Base-by-base conservation (phyloP, 106 monocot genomes). In the Narthecium ossifragum region DNA sequence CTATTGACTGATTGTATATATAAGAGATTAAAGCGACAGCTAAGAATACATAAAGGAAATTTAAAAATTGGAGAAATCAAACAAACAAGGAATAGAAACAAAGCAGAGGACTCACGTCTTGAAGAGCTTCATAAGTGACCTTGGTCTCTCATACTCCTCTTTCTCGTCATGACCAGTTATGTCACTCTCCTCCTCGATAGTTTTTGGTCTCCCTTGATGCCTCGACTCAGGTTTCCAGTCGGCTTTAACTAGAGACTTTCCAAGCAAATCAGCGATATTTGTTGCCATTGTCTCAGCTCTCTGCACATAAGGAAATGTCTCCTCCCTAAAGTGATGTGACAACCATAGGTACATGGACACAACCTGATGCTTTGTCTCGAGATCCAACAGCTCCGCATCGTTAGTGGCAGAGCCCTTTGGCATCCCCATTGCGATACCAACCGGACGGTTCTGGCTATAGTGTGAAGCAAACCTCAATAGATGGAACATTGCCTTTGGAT, bases 361-460 rank as follows among this genome's bases (percentile, higher is more conserved):
- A 7, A 98, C 91, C 63, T 98, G 98, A 61, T 98, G 98, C 70
- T 91, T 98, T 21, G 91, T 81, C 77, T 98, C 98, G 27, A 98
- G 78, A 69, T 98, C 98, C 64, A 98, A 76, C 10, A 98, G 73
- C 61, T 98, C 98, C 2, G 69, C 56, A 71, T 98, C 98, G 57
- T 88, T 91, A 30, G 48, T 66, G 0, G 98, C 98, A 61, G 98
- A 98, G 39, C 69, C 59, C 46, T 51, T 75, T 17, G 98, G 98
- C 70, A 98, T 60, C 29, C 98, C 98, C 75, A 98, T 62, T 1
- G 91, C 80, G 34, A 98, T 74, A 57, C 74, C 63, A 28, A 98
- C 98, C 1, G 84, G 98, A 0, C 56, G 75, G 6, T 79, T 77
- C 71, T 88, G 61, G 48, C 91, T 84, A 46, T 87, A 98, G 14